These are phyloP conservation scores for Phytophthora megakarya DNA, from an alignment of 352 stramenopile genomes.

Conservation along the genomic window DNA sequence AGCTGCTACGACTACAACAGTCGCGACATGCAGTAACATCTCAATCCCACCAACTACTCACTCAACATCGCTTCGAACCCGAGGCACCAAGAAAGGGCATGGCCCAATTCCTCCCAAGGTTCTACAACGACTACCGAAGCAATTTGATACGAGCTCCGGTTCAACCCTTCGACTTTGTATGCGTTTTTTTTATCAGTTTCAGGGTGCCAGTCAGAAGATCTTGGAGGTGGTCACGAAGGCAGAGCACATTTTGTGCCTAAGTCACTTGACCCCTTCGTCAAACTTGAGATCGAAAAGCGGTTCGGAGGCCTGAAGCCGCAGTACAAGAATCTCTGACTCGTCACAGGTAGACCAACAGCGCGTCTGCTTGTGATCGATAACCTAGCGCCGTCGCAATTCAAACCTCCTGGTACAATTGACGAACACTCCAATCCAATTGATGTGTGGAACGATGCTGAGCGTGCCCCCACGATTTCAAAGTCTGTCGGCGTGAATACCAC, in stretches of 20 bases:
- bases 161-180: neutral
- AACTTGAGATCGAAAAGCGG: slow-evolving; percentile 1
- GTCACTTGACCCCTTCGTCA: neutral
- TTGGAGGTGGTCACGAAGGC: neutral
- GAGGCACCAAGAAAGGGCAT: neutral
- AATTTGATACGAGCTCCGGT: neutral
- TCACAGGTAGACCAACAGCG: no score
- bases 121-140: neutral
- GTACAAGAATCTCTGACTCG: neutral
- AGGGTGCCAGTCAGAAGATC: neutral
- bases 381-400: no score
- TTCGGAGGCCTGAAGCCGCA: slow-evolving; percentile 5
- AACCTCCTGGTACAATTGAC: no score
- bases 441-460: no score
- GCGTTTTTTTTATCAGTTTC: slow-evolving; percentile 1
- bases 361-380: no score
- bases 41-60: neutral
- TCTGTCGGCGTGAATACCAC: no score
- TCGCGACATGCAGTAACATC: no score
- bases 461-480: no score
- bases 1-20: neutral
- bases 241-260: slow-evolving; percentile 2
- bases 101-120: neutral
- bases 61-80: neutral
- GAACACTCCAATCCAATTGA: no score